Percentiles rank a stretch among this genome's conserved stretches.
Conservation (phyloP, 176 grass and related monocot species). For the Carex pumila region DNA sequence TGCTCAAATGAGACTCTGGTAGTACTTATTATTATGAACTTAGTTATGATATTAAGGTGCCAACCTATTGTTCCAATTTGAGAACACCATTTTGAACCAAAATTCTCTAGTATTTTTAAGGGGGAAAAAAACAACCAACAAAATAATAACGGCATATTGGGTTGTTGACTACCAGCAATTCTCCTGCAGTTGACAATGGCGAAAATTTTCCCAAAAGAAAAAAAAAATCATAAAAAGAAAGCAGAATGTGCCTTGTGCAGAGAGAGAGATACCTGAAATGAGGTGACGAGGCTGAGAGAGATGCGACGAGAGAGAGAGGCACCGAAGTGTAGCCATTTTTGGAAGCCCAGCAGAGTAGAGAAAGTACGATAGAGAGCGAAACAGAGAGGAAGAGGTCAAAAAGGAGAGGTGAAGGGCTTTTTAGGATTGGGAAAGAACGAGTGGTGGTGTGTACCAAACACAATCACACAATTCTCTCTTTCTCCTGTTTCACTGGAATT, state of each 20-base stretch:
- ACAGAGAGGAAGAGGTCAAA: slow-evolving; percentile 3
- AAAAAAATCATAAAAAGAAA: background rate
- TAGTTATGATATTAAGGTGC: background rate
- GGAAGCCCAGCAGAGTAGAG: slow-evolving; percentile 17
- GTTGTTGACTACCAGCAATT: background rate
- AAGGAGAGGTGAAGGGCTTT: slow-evolving; percentile 34
- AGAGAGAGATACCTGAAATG: slow-evolving; percentile 39
- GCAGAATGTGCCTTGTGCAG: slow-evolving; percentile 24
- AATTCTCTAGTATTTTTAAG: background rate
- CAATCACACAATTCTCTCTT: slow-evolving; percentile 34
- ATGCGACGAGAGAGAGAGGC: slow-evolving; percentile 34
- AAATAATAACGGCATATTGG: background rate
- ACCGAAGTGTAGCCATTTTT: slow-evolving; percentile 40
- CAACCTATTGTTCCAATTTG: background rate
- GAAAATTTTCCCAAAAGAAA: background rate
- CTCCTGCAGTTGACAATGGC: background rate
- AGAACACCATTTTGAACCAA: background rate
- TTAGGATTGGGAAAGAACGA: slow-evolving; percentile 13
- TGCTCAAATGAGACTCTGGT: background rate
- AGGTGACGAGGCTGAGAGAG: slow-evolving; percentile 29
- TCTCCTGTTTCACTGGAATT: background rate
- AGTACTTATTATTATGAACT: background rate
- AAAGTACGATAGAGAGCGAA: slow-evolving; percentile 14
- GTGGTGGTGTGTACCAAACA: slow-evolving; percentile 40
- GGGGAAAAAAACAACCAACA: background rate